Conservation (phyloP, 2,329 filamentous ascomycete species). For the Ascochyta fabae region DNA sequence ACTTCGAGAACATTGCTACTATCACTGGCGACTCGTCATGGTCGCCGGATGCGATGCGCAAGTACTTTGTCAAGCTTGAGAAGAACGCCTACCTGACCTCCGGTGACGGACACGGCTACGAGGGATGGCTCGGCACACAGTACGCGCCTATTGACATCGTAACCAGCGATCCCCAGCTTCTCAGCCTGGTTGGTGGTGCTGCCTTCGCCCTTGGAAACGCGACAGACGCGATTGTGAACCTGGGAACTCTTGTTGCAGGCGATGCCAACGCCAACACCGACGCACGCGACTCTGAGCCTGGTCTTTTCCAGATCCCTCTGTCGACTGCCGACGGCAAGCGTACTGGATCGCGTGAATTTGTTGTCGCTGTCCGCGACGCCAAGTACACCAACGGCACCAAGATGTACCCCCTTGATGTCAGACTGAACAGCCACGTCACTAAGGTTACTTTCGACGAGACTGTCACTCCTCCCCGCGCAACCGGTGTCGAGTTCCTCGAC, state of each 20-base stretch:
- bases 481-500: slow-evolving; percentile 53
- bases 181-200: slow-evolving; percentile 60
- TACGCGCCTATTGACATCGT: slow-evolving; percentile 60
- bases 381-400: slow-evolving; percentile 58
- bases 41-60: slow-evolving; percentile 64
- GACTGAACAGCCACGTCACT: slow-evolving; percentile 68
- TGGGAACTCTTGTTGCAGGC: slow-evolving; percentile 50
- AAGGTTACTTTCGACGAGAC: slow-evolving; percentile 71
- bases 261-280: slow-evolving; percentile 60
- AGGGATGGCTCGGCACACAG: slow-evolving; percentile 64
- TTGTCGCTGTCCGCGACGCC: slow-evolving; percentile 59
- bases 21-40: slow-evolving; percentile 68
- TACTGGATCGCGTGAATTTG: slow-evolving; percentile 62
- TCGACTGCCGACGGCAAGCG: slow-evolving; percentile 58
- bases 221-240: slow-evolving; percentile 42
- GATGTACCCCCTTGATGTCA: slow-evolving; percentile 64
- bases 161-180: slow-evolving; percentile 59
- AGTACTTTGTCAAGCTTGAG: slow-evolving; percentile 64
- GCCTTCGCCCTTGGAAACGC: slow-evolving; percentile 59
- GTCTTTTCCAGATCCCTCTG: slow-evolving; percentile 66
- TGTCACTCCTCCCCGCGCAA: slow-evolving; percentile 59
- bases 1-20: slow-evolving; percentile 64
- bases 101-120: slow-evolving; percentile 60
- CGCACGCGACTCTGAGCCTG: slow-evolving; percentile 55
- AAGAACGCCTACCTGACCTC: slow-evolving; percentile 58